A percentile compares a stretch with the other conserved stretches of the same genome.
Conservation (phyloP, 345 rosid species). For the Brassica incana region DNA sequence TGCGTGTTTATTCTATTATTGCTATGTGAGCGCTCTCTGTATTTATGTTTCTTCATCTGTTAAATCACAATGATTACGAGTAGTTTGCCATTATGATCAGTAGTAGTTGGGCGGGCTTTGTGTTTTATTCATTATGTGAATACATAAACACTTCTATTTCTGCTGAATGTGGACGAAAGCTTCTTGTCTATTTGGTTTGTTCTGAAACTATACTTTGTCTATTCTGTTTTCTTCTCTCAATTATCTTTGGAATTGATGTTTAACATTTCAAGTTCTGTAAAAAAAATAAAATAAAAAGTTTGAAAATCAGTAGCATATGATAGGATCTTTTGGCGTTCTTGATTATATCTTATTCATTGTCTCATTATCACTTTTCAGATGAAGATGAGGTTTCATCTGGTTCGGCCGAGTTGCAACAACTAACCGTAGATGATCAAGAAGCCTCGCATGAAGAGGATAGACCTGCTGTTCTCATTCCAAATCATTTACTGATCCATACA, state of each 20-base stretch:
- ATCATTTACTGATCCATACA: not conserved
- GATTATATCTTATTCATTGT: not conserved
- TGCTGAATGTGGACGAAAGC: not conserved
- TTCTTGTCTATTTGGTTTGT: not conserved
- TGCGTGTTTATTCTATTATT: not conserved
- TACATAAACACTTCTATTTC: not conserved
- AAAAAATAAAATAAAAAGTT: not conserved
- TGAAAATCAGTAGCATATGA: not conserved
- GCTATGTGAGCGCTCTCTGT: not conserved
- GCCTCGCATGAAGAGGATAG: not conserved
- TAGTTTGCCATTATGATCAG: not conserved
- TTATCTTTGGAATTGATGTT: not conserved
- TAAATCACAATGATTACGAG: not conserved
- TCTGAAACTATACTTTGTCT: not conserved
- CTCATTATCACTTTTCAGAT: not conserved
- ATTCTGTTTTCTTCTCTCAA: not conserved
- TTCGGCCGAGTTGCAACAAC: not conserved
- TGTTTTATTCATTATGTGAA: not conserved
- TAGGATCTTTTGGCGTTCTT: not conserved
- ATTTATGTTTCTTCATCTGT: no score
- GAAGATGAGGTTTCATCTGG: not conserved
- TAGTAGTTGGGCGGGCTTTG: no score
- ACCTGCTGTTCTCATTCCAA: not conserved
- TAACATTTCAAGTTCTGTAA: not conserved
- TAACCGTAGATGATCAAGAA: not conserved